Percentiles rank a stretch among this genome's conserved stretches.
These are phyloP conservation scores for Lablab purpureus DNA, from an alignment of 306 rosid species.

Conservation along the genomic window DNA sequence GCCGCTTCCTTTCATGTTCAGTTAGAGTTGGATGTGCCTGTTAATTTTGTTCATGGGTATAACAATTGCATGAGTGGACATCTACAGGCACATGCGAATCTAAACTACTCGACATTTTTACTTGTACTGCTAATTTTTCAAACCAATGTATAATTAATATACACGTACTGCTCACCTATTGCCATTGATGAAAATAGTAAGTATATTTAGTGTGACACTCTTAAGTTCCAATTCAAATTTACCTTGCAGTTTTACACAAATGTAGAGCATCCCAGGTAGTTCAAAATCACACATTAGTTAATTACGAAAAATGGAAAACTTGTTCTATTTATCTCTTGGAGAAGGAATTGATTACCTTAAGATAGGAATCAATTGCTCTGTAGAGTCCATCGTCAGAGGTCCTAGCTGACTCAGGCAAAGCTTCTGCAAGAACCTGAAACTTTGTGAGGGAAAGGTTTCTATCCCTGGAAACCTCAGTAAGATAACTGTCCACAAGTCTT, in stretches of 20 bases:
- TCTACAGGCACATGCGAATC: neutral
- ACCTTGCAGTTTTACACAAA: neutral
- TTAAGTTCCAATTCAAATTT: slow-evolving; percentile 1
- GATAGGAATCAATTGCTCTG: slow-evolving; percentile 96
- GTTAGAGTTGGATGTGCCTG: slow-evolving; percentile 96
- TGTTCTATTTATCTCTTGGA: neutral
- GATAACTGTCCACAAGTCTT: slow-evolving; percentile 94
- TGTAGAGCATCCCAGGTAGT: neutral
- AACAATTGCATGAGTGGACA: slow-evolving; percentile 9
- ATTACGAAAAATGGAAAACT: slow-evolving; percentile 18
- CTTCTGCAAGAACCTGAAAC: slow-evolving; percentile 99
- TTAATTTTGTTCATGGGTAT: slow-evolving; percentile 37
- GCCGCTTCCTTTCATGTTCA: slow-evolving; percentile 95
- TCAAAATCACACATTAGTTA: slow-evolving; percentile 22
- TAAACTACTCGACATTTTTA: slow-evolving; percentile 10
- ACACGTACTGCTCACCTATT: neutral
- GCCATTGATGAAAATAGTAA: slow-evolving; percentile 1
- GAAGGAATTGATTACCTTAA: slow-evolving; percentile 66
- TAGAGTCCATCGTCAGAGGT: slow-evolving; percentile 96
- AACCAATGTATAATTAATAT: slow-evolving; percentile 1
- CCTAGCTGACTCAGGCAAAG: slow-evolving; percentile 94
- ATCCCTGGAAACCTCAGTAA: slow-evolving; percentile 94
- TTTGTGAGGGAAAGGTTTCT: slow-evolving; percentile 92
- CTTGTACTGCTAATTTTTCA: neutral
- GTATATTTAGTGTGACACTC: neutral